A percentile compares a stretch with the other conserved stretches of the same genome.
Evolutionary conservation across 2,329 filamentous ascomycete species (phyloP).

Genomic region (Graphilbum fragrans): DNA sequence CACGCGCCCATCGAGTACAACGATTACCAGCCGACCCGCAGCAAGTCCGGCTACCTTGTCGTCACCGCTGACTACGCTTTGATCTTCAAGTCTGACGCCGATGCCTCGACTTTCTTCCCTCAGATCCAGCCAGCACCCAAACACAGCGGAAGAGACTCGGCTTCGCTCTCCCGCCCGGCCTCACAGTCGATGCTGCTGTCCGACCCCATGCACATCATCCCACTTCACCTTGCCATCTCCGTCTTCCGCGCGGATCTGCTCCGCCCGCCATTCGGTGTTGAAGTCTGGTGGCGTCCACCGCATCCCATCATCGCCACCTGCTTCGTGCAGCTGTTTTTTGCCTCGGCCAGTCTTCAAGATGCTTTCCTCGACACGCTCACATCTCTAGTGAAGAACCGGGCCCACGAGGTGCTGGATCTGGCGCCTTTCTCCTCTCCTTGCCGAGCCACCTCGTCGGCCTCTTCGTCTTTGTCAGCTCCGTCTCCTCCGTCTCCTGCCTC

Average conservation of each 20-base stretch:
- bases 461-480: background rate
- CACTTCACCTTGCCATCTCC: slow-evolving; percentile 37
- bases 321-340: slow-evolving; percentile 37
- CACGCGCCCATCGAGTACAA: slow-evolving; percentile 31
- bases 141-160: slow-evolving; percentile 5
- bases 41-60: slow-evolving; percentile 39
- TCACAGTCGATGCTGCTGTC: background rate
- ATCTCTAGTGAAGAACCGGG: slow-evolving; percentile 21
- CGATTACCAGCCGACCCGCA: slow-evolving; percentile 24
- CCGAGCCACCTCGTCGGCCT: no score
- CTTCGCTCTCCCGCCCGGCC: slow-evolving; percentile 8
- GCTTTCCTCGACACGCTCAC: slow-evolving; percentile 34
- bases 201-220: slow-evolving; percentile 29
- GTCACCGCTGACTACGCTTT: slow-evolving; percentile 37
- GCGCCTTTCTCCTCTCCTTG: no score
- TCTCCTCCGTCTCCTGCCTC: background rate
- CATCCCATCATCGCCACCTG: slow-evolving; percentile 31
- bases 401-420: no score
- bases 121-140: slow-evolving; percentile 13
- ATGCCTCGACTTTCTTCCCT: slow-evolving; percentile 32
- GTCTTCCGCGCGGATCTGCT: slow-evolving; percentile 38
- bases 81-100: slow-evolving; percentile 34
- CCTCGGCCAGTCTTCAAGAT: slow-evolving; percentile 33
- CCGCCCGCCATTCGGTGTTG: slow-evolving; percentile 36
- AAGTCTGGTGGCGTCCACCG: slow-evolving; percentile 42